phyloP scores from a whole-genome alignment of 2,329 filamentous ascomycete genomes.

The Penicillium sp. region DNA sequence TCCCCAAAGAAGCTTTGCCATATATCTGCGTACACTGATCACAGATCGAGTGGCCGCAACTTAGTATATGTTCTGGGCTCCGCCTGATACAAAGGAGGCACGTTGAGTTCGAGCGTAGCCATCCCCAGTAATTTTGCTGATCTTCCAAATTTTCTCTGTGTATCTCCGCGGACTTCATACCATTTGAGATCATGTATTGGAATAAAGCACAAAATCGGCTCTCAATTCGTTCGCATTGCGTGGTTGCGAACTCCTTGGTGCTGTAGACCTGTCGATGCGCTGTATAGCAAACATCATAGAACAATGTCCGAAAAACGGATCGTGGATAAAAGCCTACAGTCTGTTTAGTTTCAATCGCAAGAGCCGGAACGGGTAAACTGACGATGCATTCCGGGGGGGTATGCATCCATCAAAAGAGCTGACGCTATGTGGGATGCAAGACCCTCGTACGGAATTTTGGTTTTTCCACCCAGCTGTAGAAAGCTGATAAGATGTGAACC shows the following conservation, averaged over 20 bases:
- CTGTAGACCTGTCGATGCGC: slow-evolving; percentile 3
- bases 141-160: slow-evolving; percentile 2
- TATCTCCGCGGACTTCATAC: neutral
- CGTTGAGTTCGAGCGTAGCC: slow-evolving; percentile 5
- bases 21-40: slow-evolving; percentile 8
- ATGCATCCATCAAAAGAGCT: slow-evolving; percentile 12
- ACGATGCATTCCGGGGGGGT: slow-evolving; percentile 10
- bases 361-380: neutral
- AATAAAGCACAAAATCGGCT: neutral
- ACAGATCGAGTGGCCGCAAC: slow-evolving; percentile 8
- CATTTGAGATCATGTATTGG: neutral
- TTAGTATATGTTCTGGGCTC: slow-evolving; percentile 7
- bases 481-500: slow-evolving; percentile 7
- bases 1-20: neutral
- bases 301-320: neutral
- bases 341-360: neutral
- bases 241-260: neutral
- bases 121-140: slow-evolving; percentile 8
- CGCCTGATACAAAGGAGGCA: slow-evolving; percentile 5
- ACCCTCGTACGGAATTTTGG: slow-evolving; percentile 4
- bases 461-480: slow-evolving; percentile 5
- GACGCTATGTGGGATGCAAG: slow-evolving; percentile 12
- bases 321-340: slow-evolving; percentile 1
- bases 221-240: slow-evolving; percentile 6
- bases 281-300: neutral